These are phyloP conservation scores for Didymella keratinophila DNA, from an alignment of 2,329 filamentous ascomycete species.

Conservation along the genomic window DNA sequence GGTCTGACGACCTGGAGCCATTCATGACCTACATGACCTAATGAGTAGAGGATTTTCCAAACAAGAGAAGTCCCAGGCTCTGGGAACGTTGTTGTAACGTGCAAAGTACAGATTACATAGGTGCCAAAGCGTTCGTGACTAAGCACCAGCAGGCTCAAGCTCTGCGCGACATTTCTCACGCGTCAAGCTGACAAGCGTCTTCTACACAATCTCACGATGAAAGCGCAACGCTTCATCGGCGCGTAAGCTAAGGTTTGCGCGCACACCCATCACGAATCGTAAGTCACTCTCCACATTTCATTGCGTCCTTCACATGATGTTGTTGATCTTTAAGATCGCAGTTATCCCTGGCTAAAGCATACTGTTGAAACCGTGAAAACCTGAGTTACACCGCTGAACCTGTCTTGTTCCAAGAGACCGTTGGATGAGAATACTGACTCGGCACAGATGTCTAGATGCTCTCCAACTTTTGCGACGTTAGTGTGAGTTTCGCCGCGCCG, in stretches of 20 bases:
- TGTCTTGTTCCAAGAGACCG: background rate
- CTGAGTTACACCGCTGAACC: slow-evolving; percentile 6
- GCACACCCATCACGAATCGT: background rate
- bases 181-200: slow-evolving; percentile 4
- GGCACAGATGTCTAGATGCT: background rate
- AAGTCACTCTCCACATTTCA: background rate
- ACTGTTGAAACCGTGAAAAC: slow-evolving; percentile 21
- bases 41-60: background rate
- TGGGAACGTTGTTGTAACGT: background rate
- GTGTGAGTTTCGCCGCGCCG: background rate
- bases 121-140: slow-evolving; percentile 5
- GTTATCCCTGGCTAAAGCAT: slow-evolving; percentile 23
- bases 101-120: background rate
- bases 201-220: background rate
- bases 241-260: background rate
- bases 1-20: background rate
- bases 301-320: slow-evolving; percentile 8
- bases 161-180: slow-evolving; percentile 3
- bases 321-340: slow-evolving; percentile 15
- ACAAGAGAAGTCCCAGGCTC: no score
- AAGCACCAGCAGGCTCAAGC: slow-evolving; percentile 11
- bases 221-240: slow-evolving; percentile 1
- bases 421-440: slow-evolving; percentile 1
- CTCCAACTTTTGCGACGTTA: background rate
- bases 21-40: background rate